Base-by-base conservation (phyloP, 192 early-diverging fungal species). In the Kappamyces sp. region DNA sequence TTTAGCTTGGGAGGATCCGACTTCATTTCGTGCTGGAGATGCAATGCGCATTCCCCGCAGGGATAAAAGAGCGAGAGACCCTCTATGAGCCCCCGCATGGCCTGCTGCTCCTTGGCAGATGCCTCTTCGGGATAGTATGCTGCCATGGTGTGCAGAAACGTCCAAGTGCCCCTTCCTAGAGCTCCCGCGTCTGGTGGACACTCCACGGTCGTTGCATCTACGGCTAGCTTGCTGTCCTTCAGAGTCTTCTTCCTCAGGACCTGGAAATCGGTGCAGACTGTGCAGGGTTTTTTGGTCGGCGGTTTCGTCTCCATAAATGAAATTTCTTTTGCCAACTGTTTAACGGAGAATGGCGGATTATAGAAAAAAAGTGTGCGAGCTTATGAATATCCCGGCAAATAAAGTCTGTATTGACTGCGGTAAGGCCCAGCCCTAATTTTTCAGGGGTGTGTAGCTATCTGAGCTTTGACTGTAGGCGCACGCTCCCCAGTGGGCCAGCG, bases 121-220 rank as follows among this genome's bases (percentile, higher is more conserved):
- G 96, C 90, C 12, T 65, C 70, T 32, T 90, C 84, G 0, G 96
- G 93, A 65, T 98, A 98, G 73, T 98, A 94, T 0, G 93, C 92
- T 2, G 93, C 91, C 85, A 94, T 93, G 0, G 93, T 94, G 69
- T 98, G 96, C 49, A 99, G 75, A 55, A 97, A 92, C 2, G 93
- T 97, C 96, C 96, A 99, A 0, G 92, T 92, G n/a, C 90, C 79
- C 2, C 78, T 72, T 31, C 96, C 96, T 15, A 98, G 86, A 36
- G 77, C 75, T 54, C 78, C 72, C 3, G 84, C 83, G 68, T 98
- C 93, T 0, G 91, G 84, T 12, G 91, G 92, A 65, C 91, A 94
- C 46, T 83, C 78, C 3, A 65, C 51, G 10, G 52, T 58, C 61
- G 51, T 47, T 9, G 60, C 48, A 13, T 55, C 51, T 15, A 76